Evolutionary conservation across 2,329 filamentous ascomycete species (phyloP).

Genomic region (Coleophoma eucalyptorum): DNA sequence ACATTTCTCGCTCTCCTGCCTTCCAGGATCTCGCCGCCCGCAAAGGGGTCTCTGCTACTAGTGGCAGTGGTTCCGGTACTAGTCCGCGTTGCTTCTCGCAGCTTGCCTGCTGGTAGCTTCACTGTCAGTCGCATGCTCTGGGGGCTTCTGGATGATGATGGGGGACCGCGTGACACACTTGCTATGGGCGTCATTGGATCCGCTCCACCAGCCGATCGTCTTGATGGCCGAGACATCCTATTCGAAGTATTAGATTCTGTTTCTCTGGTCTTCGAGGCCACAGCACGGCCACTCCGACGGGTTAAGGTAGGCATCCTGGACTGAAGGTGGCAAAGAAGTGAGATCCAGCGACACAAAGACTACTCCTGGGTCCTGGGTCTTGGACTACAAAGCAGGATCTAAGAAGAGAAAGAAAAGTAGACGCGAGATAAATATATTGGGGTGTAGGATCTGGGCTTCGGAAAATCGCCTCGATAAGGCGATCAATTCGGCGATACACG

Average conservation of each 20-base stretch:
- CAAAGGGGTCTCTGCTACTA: slow-evolving; percentile 19
- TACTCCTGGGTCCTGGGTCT: background rate
- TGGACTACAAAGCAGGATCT: background rate
- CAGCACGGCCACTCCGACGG: slow-evolving; percentile 24
- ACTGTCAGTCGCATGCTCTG: slow-evolving; percentile 27
- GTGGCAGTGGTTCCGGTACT: slow-evolving; percentile 14
- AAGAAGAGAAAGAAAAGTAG: slow-evolving; percentile 5
- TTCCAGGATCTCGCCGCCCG: slow-evolving; percentile 25
- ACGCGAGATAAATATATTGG: background rate
- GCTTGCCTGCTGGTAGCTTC: slow-evolving; percentile 28
- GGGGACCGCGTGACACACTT: slow-evolving; percentile 25
- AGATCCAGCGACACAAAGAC: background rate
- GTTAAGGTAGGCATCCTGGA: slow-evolving; percentile 18
- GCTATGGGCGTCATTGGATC: slow-evolving; percentile 17
- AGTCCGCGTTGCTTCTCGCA: slow-evolving; percentile 24
- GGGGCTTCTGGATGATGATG: slow-evolving; percentile 15
- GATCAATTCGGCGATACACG: slow-evolving; percentile 5
- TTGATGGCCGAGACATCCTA: slow-evolving; percentile 20
- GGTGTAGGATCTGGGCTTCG: slow-evolving; percentile 8
- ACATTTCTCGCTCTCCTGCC: slow-evolving; percentile 26
- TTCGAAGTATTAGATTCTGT: slow-evolving; percentile 21
- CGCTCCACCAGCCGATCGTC: slow-evolving; percentile 17
- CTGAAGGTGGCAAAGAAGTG: slow-evolving; percentile 1
- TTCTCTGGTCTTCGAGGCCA: slow-evolving; percentile 21
- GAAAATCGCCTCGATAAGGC: slow-evolving; percentile 18